A percentile compares a stretch with the other conserved stretches of the same genome.
phyloP scores from a whole-genome alignment of 768 basidiomycete species.

The Cystobasidium onofrii region DNA sequence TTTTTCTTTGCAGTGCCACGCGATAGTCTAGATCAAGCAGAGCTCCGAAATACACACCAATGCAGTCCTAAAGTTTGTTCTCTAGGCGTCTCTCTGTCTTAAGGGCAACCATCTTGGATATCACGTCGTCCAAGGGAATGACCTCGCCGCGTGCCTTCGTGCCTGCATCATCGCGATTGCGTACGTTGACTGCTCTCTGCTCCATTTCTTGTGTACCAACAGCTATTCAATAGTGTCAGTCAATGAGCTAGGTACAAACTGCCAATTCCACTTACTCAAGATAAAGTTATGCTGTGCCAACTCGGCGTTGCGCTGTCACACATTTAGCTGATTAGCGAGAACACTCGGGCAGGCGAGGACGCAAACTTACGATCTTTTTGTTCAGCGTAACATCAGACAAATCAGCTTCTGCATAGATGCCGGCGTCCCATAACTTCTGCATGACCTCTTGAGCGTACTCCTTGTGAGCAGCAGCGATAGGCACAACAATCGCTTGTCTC shows the following conservation, averaged over 20 bases:
- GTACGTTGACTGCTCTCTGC: conserved; percentile 77
- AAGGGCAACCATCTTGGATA: conserved; percentile 61
- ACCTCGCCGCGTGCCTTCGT: conserved; percentile 64
- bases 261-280: conserved; percentile 58
- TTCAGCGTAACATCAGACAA: conserved; percentile 81
- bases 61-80: conserved; percentile 50
- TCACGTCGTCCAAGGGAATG: conserved; percentile 60
- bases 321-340: not conserved
- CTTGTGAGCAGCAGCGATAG: conserved; percentile 81
- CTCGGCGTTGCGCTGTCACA: conserved; percentile 68
- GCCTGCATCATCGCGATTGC: conserved; percentile 88
- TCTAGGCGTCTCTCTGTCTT: conserved; percentile 56
- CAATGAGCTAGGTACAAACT: not conserved
- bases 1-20: not conserved
- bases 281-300: conserved; percentile 97
- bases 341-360: not conserved
- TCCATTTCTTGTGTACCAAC: conserved; percentile 91
- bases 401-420: conserved; percentile 85
- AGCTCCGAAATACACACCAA: not conserved
- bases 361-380: conserved; percentile 64
- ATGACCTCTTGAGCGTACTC: conserved; percentile 73
- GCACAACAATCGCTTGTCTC: conserved; percentile 89
- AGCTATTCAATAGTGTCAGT: conserved; percentile 51
- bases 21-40: not conserved
- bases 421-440: conserved; percentile 58